Evolutionary conservation across 495 filamentous ascomycete species (phyloP), one percentile per base, ranked within the genome.

Genomic region (Friedmanniomyces simplex): DNA sequence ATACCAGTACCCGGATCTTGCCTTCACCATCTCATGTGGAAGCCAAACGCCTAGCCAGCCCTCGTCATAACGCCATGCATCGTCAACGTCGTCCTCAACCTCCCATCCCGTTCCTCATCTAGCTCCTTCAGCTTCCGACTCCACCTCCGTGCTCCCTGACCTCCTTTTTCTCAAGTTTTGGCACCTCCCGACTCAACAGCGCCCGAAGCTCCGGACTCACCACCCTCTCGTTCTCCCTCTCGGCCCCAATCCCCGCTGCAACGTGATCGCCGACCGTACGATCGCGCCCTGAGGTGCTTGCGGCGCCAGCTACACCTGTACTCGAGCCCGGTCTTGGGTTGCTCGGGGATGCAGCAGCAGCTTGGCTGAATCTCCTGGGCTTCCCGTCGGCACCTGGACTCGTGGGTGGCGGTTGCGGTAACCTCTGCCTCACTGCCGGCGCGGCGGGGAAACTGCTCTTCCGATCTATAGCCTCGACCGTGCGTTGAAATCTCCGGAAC

Each of bases 381-480:
- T 43, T 54, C n/a, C 64, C 63, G 41, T 63, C 54, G 10, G 59
- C 47, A 34, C 50, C 58, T 7, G 66, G 54, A 18, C 26, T 47
- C 14, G 66, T 53, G 0, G 59, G 42, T 11, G 65, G 63, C 21
- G 69, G 54, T 42, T 50, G 43, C 50, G 69, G 60, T 42, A 68
- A 57, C 25, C 81, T 73, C 58, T 83, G 82, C 26, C 78, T 70
- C 26, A 79, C 69, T 54, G 73, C 69, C 8, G 85, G 78, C 0
- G 81, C 75, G 0, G 80, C 75, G 6, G 93, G 93, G 66, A 91
- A 91, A 41, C 83, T 85, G 58, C 86, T 82, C 66, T 89, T 95
- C 63, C 82, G 79, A 67, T 99, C 93, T 36, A 93, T 83, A 8
- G 87, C 85, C 60, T 97, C 88, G 28, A 99, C 82, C 0, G 86